Evolutionary conservation across 495 filamentous ascomycete species (phyloP).

Genomic region (Xanthoparmelia taractica): DNA sequence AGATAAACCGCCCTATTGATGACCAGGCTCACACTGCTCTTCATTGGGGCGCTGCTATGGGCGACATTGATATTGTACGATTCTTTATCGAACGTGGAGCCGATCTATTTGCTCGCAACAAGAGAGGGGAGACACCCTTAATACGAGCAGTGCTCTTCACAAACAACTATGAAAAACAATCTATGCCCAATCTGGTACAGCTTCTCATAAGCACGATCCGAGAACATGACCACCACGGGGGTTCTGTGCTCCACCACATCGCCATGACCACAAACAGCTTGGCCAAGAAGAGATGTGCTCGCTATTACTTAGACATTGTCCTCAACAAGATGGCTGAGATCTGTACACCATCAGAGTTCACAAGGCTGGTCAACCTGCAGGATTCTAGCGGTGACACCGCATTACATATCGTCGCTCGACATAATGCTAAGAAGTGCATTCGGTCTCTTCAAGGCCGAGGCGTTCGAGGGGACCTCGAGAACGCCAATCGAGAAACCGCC

Average conservation of each 20-base stretch:
- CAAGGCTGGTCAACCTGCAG: constrained; percentile 59
- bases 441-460: constrained; percentile 61
- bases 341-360: constrained; percentile 58
- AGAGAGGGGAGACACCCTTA: constrained; percentile 83
- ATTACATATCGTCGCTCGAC: constrained; percentile 72
- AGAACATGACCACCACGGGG: constrained; percentile 63
- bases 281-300: constrained; percentile 71
- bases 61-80: constrained; percentile 82
- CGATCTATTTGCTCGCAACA: constrained; percentile 55
- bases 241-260: constrained; percentile 88
- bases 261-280: constrained; percentile 71
- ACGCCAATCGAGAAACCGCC: constrained; percentile 69
- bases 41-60: constrained; percentile 98
- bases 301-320: constrained; percentile 89
- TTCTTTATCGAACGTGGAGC: constrained; percentile 72
- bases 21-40: constrained; percentile 80
- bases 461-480: constrained; percentile 70
- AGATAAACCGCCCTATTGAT: constrained; percentile 83
- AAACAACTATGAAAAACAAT: constrained; percentile 86
- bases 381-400: constrained; percentile 85
- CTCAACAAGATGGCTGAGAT: constrained; percentile 71
- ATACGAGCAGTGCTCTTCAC: constrained; percentile 94
- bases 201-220: constrained; percentile 70
- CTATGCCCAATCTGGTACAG: constrained; percentile 72
- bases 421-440: constrained; percentile 64